A percentile compares a stretch with the other conserved stretches of the same genome.
phyloP scores from a whole-genome alignment of 495 filamentous ascomycete species.

The Podospora sp. region DNA sequence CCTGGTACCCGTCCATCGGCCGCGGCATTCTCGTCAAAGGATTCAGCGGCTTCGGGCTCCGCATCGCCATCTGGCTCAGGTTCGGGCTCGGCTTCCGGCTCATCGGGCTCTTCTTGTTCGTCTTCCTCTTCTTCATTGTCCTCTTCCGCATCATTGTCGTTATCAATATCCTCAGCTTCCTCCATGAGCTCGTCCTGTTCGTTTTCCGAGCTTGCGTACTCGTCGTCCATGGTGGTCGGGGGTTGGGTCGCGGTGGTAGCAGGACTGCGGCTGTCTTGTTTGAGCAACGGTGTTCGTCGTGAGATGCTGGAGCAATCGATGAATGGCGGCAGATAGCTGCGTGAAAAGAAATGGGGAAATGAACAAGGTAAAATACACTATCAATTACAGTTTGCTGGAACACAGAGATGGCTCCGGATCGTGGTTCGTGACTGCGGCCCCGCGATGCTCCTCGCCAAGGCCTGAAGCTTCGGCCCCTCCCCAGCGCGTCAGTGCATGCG shows the following conservation, averaged over 20 bases:
- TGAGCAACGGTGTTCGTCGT: neutral
- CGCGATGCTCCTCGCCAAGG: neutral
- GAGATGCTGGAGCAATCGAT: neutral
- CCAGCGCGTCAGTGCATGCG: neutral
- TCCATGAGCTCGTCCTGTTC: slow-evolving; percentile 66
- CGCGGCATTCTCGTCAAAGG: slow-evolving; percentile 33
- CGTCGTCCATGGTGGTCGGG: slow-evolving; percentile 42
- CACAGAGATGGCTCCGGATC: neutral
- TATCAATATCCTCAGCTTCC: slow-evolving; percentile 64
- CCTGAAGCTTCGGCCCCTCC: neutral
- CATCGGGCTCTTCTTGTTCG: slow-evolving; percentile 60
- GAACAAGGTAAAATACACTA: neutral
- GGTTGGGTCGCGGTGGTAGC: neutral
- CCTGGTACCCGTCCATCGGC: slow-evolving; percentile 23
- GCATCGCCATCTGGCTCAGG: slow-evolving; percentile 31
- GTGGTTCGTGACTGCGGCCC: neutral
- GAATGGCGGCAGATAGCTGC: neutral
- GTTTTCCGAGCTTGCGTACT: slow-evolving; percentile 57
- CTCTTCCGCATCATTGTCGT: slow-evolving; percentile 60
- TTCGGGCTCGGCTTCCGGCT: slow-evolving; percentile 36
- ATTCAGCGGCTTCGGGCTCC: slow-evolving; percentile 51
- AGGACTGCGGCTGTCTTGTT: neutral
- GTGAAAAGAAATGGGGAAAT: neutral
- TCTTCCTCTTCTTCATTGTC: slow-evolving; percentile 57
- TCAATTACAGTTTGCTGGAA: neutral